Conservation (phyloP, 495 filamentous ascomycete genomes). For the Penicillium coffeae region DNA sequence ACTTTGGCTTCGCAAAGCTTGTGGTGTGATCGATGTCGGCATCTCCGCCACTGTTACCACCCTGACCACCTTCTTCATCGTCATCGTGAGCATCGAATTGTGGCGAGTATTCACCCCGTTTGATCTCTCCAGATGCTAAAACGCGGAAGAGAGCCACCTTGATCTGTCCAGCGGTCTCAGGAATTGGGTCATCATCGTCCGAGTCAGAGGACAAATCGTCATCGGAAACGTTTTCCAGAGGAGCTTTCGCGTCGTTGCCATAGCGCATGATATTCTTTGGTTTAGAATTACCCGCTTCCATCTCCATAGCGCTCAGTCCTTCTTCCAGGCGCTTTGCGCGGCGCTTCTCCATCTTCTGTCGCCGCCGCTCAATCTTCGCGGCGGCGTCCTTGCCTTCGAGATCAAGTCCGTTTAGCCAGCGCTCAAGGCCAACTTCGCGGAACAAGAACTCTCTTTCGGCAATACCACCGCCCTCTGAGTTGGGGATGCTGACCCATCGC, state of each 20-base stretch:
- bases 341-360: conserved; percentile 85
- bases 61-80: conserved; percentile 60
- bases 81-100: conserved; percentile 97
- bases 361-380: conserved; percentile 80
- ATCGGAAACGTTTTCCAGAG: conserved; percentile 69
- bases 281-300: conserved; percentile 44
- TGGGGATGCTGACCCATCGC: conserved; percentile 90
- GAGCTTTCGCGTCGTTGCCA: conserved; percentile 66
- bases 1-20: conserved; percentile 97
- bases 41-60: conserved; percentile 41
- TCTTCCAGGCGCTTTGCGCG: conserved; percentile 60
- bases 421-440: conserved; percentile 91
- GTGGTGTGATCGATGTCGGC: conserved; percentile 93
- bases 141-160: conserved; percentile 97
- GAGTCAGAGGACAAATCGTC: conserved; percentile 69
- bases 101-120: conserved; percentile 93
- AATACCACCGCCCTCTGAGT: conserved; percentile 85
- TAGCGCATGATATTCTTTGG: conserved; percentile 69
- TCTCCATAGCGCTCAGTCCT: conserved; percentile 47
- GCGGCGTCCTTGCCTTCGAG: conserved; percentile 83
- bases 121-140: conserved; percentile 92
- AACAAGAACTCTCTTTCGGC: conserved; percentile 97
- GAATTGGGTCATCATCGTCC: conserved; percentile 76
- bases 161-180: conserved; percentile 95
- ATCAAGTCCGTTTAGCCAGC: conserved; percentile 93